Base-by-base conservation (phyloP, 108 stramenopile genomes). In the Pseudonitzschia delicatissima region DNA sequence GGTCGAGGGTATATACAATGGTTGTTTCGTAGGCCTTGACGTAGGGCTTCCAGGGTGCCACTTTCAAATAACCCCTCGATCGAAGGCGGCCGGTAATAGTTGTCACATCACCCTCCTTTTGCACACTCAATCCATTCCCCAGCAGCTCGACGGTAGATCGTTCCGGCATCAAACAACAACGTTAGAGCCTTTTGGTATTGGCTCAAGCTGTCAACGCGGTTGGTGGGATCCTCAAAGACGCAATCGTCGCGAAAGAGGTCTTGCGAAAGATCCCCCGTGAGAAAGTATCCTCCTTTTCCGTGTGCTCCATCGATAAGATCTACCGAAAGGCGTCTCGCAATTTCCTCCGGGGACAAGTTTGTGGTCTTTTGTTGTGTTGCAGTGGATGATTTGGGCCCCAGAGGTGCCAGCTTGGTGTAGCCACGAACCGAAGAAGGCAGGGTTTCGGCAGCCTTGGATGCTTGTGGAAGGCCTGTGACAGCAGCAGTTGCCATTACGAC, bases 241-340 rank as follows among this genome's bases (percentile, higher is more conserved):
- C 80, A 78, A 55, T 84, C 80, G 55, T 84, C 80, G 42, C 71
- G 77, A 69, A 84, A 84, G 21, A 84, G 66, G 23, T 76, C 68
- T 8, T 61, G 26, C 12, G 75, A 73, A 25, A 84, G 52, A 61
- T 84, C 83, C 7, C 80, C 83, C 28, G 68, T 72, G 17, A 84
- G 29, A 61, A 84, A 79, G 71, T 84, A 84, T 1, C 80, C 77
- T 3, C 83, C 83, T 36, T 66, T 45, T 8, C 52, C 63, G 17
- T 65, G 76, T 11, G 67, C 64, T 1, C 83, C 83, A 8, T 52
- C 49, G 17, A 64, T 65, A 33, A 84, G 61, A 72, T 84, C 83
- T 9, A 65, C 21, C 4, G 74, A 35, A 4, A 84, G 60, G 9
- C 68, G 67, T 5, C 44, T n/a, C 0, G 83, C 83, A 12, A 84